Percentiles rank a stretch among this genome's conserved stretches.
Conservation (phyloP, 2,329 filamentous ascomycete genomes). For the Phaeosphaeriaceae sp. region DNA sequence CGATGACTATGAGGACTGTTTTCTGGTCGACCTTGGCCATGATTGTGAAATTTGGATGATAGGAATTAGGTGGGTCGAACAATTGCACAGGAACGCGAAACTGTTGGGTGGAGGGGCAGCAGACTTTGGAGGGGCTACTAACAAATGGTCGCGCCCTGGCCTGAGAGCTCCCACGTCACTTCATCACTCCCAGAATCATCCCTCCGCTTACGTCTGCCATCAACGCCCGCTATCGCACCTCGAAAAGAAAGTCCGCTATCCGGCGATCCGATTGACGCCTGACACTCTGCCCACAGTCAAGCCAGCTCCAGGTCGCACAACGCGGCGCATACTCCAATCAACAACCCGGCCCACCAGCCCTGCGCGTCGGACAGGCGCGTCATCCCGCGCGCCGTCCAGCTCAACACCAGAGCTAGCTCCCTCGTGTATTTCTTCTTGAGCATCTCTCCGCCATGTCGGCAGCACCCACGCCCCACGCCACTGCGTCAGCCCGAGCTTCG, state of each 20-base stretch:
- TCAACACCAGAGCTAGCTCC: conserved; percentile 29
- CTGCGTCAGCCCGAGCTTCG: conserved; percentile 40
- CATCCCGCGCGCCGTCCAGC: conserved; percentile 21
- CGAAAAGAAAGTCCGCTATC: conserved; percentile 14
- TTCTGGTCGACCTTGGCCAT: conserved; percentile 75
- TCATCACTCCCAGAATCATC: conserved; percentile 10
- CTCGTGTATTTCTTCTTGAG: conserved; percentile 7
- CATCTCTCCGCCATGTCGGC: conserved; percentile 38
- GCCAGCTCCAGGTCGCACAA: conserved; percentile 10
- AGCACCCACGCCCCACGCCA: conserved; percentile 41
- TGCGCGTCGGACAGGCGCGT: conserved; percentile 25
- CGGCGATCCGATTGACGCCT: conserved; percentile 11
- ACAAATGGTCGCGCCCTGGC: conserved; percentile 14
- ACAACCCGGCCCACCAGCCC: conserved; percentile 11
- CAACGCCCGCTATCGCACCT: conserved; percentile 7
- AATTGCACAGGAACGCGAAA: conserved; percentile 6
- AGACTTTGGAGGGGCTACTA: conserved; percentile 23
- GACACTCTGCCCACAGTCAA: conserved; percentile 6
- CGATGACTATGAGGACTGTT: conserved; percentile 88
- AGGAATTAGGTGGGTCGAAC: conserved; percentile 18
- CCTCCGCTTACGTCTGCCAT: conserved; percentile 3
- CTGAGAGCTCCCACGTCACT: conserved; percentile 31
- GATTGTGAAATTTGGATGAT: conserved; percentile 36
- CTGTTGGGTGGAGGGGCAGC: conserved; percentile 35
- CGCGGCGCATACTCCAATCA: conserved; percentile 22